Conservation (phyloP, 257 asterid species). For the Salvia splendens region DNA sequence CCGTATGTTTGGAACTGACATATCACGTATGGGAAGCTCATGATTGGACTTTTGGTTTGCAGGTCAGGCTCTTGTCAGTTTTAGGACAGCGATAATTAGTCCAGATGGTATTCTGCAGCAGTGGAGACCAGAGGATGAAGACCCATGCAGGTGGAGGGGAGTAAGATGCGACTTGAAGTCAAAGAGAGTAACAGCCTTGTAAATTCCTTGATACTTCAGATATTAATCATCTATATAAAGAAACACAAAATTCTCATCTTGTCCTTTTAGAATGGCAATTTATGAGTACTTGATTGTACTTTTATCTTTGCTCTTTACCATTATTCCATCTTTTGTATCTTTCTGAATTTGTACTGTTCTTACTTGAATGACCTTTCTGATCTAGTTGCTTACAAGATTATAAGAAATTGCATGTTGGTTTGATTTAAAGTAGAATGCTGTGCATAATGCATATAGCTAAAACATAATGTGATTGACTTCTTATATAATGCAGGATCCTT, state of each 20-base stretch:
- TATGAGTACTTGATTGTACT: conserved; percentile 2
- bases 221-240: conserved; percentile 6
- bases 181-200: conserved; percentile 74
- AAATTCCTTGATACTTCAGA: conserved; percentile 39
- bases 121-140: conserved; percentile 85
- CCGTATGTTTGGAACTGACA: conserved; percentile 4
- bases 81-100: conserved; percentile 58
- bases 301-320: conserved; percentile 13
- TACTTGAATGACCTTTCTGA: conserved; percentile 14
- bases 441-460: conserved; percentile 29
- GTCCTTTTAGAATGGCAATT: not conserved
- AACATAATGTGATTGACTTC: conserved; percentile 22
- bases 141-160: conserved; percentile 89
- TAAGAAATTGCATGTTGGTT: conserved; percentile 8
- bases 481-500: conserved; percentile 62
- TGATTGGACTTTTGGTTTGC: conserved; percentile 28
- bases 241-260: conserved; percentile 17
- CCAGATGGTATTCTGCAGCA: conserved; percentile 68
- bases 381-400: conserved; percentile 11
- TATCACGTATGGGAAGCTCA: conserved; percentile 6
- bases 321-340: not conserved
- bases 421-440: conserved; percentile 1
- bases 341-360: conserved; percentile 12
- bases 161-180: conserved; percentile 70
- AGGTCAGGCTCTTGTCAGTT: conserved; percentile 85